Percentiles rank a stretch among this genome's conserved stretches.
Conservation (phyloP, 305 asterid genomes). For the Monarda citriodora region DNA sequence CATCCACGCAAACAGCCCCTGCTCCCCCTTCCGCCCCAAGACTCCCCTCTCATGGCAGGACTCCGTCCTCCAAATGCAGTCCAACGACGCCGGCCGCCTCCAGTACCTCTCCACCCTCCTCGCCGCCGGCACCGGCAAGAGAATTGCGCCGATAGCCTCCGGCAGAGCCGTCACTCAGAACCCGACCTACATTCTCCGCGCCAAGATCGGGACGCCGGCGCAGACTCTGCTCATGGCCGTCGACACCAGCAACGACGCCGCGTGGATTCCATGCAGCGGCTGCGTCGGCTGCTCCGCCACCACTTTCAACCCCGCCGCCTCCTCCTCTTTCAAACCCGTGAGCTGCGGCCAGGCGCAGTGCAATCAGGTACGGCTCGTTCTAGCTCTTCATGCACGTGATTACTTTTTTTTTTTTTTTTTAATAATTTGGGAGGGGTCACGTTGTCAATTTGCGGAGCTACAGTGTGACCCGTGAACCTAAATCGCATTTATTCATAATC, state of each 20-base stretch:
- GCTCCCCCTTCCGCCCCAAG: constrained; percentile 43
- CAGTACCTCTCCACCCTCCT: constrained; percentile 42
- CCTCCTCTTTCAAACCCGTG: constrained; percentile 50
- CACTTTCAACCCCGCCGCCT: constrained; percentile 37
- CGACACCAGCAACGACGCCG: constrained; percentile 60
- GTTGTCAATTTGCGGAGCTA: constrained; percentile 3
- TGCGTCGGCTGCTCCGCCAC: constrained; percentile 51
- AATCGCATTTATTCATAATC: neutral
- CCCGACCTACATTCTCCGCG: constrained; percentile 50
- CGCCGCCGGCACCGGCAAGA: constrained; percentile 18
- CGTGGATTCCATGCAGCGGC: constrained; percentile 57
- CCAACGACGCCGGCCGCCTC: constrained; percentile 44
- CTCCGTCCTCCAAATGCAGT: constrained; percentile 49
- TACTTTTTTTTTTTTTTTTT: too few relatives aligned
- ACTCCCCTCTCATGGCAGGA: constrained; percentile 48
- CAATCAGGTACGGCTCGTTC: constrained; percentile 44
- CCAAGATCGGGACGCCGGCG: constrained; percentile 52
- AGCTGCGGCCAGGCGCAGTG: constrained; percentile 65
- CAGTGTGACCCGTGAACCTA: constrained; percentile 21
- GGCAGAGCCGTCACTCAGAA: constrained; percentile 46
- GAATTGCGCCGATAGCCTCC: constrained; percentile 45
- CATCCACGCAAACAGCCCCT: constrained; percentile 43
- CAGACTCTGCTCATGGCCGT: constrained; percentile 48
- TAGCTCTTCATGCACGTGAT: neutral
- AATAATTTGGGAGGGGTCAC: too few relatives aligned